Evolutionary conservation across 179 eudicot genomes (phyloP), one percentile per base, ranked within the genome.

Genomic region (Spinacia oleracea): DNA sequence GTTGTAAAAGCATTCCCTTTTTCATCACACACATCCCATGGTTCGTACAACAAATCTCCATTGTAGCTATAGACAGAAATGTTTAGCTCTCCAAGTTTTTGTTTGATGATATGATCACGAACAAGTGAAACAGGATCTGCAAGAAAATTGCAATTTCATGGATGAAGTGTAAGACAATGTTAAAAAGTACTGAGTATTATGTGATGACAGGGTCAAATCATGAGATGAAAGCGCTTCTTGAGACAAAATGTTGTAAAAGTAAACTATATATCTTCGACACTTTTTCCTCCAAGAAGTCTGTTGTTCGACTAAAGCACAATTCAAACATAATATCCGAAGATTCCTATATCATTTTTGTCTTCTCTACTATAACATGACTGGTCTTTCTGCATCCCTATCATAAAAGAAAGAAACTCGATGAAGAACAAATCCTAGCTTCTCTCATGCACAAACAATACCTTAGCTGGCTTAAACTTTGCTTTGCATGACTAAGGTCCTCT

Each of bases 71-170:
- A 85, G 67, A 96, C 96, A 40, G 86, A 51, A 69, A 96, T 81
- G 73, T 93, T 87, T 25, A 71, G 85, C 83, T 94, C 98, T 20
- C 83, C 86, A 35, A 96, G 89, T 82, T 82, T 86, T 81, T 91
- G 90, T 84, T 96, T 96, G 78, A 94, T 83, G 69, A 83, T 80
- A 83, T 96, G 98, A 84, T 96, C 99, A 74, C 99, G 98, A 78
- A 91, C 96, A 74, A 96, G 91, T 51, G 99, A 94, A 79, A 94
- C 89, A 72, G 98, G 99, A 88, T 96, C 99, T 96, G 91, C 86
- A 74, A 55, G 48, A 76, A 23, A 66, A 77, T 21, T 1, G 14
- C 40, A 64, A 55, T 21, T 77, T 21, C 9, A 72, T 35, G 40
- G 73, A 16, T 35, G 31, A 20, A 31, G 16, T 45, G 7, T 18